These are phyloP conservation scores for Euphrasia confusa DNA, from an alignment of 257 asterid genomes.

Conservation along the genomic window DNA sequence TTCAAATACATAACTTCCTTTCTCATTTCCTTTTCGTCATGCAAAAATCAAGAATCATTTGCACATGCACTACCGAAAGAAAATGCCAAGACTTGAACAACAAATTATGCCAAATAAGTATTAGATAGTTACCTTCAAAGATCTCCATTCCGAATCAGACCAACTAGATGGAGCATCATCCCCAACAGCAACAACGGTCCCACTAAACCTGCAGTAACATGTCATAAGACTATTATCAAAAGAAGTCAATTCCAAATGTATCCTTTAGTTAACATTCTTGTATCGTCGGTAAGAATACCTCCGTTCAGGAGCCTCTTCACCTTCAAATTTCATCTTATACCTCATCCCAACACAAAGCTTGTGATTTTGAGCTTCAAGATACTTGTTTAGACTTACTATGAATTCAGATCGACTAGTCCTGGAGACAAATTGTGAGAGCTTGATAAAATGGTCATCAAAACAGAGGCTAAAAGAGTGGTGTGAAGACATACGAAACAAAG, in stretches of 20 bases:
- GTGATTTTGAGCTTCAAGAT: conserved; percentile 83
- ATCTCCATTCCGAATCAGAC: conserved; percentile 97
- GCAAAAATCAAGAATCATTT: conserved; percentile 8
- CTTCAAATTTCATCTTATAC: conserved; percentile 96
- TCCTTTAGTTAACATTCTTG: conserved; percentile 1
- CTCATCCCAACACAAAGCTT: conserved; percentile 95
- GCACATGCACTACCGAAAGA: conserved; percentile 14
- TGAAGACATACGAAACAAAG: neutral
- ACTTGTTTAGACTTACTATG: conserved; percentile 76
- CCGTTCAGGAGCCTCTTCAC: conserved; percentile 97
- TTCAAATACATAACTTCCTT: conserved; percentile 19
- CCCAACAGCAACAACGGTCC: conserved; percentile 90
- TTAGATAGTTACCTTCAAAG: conserved; percentile 61
- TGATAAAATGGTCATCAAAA: conserved; percentile 5
- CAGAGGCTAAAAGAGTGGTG: neutral
- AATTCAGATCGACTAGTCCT: conserved; percentile 96
- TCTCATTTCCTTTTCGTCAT: neutral
- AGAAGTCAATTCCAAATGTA: conserved; percentile 10
- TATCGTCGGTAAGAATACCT: conserved; percentile 47
- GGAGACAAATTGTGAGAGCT: conserved; percentile 28
- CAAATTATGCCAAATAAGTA: conserved; percentile 11
- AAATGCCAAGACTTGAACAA: neutral
- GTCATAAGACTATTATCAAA: conserved; percentile 17
- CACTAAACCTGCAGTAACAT: conserved; percentile 70
- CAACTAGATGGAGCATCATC: conserved; percentile 61